Percentiles rank a stretch among this genome's conserved stretches.
These are phyloP conservation scores for Cylindrodendrum hubeiense DNA, from an alignment of 2,329 filamentous ascomycete species.

Conservation along the genomic window DNA sequence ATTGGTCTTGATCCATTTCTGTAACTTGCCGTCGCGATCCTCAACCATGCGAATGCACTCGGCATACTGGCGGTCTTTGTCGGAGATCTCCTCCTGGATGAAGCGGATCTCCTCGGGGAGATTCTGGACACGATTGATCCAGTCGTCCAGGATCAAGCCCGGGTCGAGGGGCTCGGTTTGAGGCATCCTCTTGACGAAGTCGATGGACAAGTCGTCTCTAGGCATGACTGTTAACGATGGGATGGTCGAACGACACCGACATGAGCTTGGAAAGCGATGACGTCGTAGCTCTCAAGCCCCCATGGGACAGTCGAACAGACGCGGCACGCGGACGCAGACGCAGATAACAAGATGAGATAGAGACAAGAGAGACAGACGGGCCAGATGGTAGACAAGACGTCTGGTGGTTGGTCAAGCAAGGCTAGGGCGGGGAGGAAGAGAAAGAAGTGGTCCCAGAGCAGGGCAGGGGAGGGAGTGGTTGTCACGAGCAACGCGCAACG, in stretches of 20 bases:
- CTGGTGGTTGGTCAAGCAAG: conserved; percentile 39
- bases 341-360: conserved; percentile 24
- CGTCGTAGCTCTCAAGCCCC: conserved; percentile 35
- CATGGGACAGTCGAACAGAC: conserved; percentile 33
- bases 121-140: conserved; percentile 80
- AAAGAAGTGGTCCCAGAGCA: conserved; percentile 43
- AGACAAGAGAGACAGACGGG: conserved; percentile 29
- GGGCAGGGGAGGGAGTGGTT: conserved; percentile 40
- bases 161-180: conserved; percentile 72
- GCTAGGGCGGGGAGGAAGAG: conserved; percentile 35
- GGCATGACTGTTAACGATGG: conserved; percentile 74
- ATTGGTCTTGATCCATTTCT: conserved; percentile 84
- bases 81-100: conserved; percentile 84
- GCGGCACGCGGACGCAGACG: conserved; percentile 25
- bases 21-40: conserved; percentile 79
- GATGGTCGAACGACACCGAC: conserved; percentile 40
- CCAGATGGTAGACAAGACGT: conserved; percentile 25
- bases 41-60: conserved; percentile 77
- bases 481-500: conserved; percentile 48
- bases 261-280: conserved; percentile 35
- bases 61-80: conserved; percentile 80
- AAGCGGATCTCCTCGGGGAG: conserved; percentile 86
- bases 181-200: conserved; percentile 76
- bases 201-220: conserved; percentile 80
- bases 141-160: conserved; percentile 81